Evolutionary conservation across 768 basidiomycete species (phyloP), one percentile per base, ranked within the genome.

Genomic region (Boletus rex-veris): DNA sequence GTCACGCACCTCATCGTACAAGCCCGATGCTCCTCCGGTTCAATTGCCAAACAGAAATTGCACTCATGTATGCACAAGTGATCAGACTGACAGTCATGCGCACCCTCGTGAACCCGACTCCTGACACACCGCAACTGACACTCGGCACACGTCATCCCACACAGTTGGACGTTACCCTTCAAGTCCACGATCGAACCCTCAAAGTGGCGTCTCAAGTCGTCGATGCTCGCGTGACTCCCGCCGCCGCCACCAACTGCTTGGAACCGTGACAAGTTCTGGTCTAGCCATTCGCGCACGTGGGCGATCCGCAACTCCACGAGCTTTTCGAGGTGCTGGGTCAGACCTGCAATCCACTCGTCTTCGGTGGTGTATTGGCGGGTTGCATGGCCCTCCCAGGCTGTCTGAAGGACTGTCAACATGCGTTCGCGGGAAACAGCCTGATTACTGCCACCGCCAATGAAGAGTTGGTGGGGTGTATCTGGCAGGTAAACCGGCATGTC

Each of bases 71-170:
- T 50, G 53, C 84, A 86, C 5, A 57, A 35, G 57, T 85, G 84
- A 19, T 67, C 57, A 0, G 84, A 80, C 28, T 66, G 64, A 53
- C 84, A 86, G 48, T 80, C 66, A 55, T 86, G 84, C 1, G 45
- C 51, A 6, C 67, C 66, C 6, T 74, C 73, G 53, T 86, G 85
- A 15, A 67, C 69, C 7, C 76, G 74, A 48, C 69, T 68, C 24
- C 69, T 73, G 9, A 83, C 47, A 54, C 85, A 86, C 19, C 68
- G 57, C 2, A 85, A 67, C 39, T 78, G 73, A 60, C 85, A 86
- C 4, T 52, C 52, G 2, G 58, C 56, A 57, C 85, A 86, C 45
- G 73, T 69, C 53, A 74, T 58, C 45, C 73, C 73, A 64, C 84
- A 86, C 2, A 84, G 62, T 53, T 80, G 75, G 1, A 80, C 64